Base-by-base conservation (phyloP, 208 protist species). In the Strigomonas culicis region DNA sequence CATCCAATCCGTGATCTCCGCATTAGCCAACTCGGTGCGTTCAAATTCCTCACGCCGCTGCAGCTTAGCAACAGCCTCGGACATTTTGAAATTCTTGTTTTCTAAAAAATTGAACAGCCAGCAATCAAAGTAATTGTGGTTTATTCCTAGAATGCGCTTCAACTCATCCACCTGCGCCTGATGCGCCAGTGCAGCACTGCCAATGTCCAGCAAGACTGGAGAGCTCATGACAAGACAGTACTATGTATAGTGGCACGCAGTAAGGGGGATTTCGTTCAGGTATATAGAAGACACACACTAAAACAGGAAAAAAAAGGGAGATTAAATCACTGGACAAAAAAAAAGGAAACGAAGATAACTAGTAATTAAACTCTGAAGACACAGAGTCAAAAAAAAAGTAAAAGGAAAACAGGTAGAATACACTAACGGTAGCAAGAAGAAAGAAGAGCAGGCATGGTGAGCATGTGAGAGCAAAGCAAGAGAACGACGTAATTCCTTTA, bases 81-180 rank as follows among this genome's bases (percentile, higher is more conserved):
- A 58, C 15, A 94, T 61, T 30, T 91, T 74, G 51, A 86, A 94
- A 52, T 92, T 88, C 41, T 94, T 94, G 70, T 94, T 94, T 59
- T 94, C 82, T 19, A 94, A 63, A 55, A 94, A 94, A 1, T 80
- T 80, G 55, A 83, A 94, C 19, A 94, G 80, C 85, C 88, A 94
- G 68, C 82, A 85, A 58, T 92, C 84, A 30, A 92, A 90, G 59
- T 90, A 82, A 56, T 77, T 66, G 74, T 90, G 80, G 19, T 43
- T 47, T 47, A 94, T 86, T 55, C 74, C 75, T 27, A 94, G 53
- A 36, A 77, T 72, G 11, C 53, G 49, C 63, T 86, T 87, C 53
- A 94, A 74, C 59, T 84, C 77, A 21, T 91, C 82, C 17, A 94
- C 63, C 59, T 89, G 70, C 2, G 69, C 36, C 49, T 81, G 82